A percentile compares a stretch with the other conserved stretches of the same genome.
These are phyloP conservation scores for Capronia americana DNA, from an alignment of 2,329 filamentous ascomycete genomes.

Conservation along the genomic window DNA sequence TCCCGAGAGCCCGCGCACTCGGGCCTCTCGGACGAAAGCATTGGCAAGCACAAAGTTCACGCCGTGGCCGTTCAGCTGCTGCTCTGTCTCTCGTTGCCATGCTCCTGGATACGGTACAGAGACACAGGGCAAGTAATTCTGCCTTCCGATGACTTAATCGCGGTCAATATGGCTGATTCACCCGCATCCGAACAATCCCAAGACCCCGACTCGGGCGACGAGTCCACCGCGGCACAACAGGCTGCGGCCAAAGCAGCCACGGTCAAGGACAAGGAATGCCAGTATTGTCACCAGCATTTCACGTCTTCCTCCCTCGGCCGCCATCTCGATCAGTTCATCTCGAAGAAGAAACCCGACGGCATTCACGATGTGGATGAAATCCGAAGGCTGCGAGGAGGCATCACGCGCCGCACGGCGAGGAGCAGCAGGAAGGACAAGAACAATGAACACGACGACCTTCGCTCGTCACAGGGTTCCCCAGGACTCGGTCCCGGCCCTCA, in stretches of 20 bases:
- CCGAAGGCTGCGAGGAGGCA: constrained; percentile 77
- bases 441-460: constrained; percentile 63
- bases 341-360: constrained; percentile 91
- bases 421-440: constrained; percentile 66
- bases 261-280: constrained; percentile 84
- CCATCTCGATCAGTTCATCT: constrained; percentile 92
- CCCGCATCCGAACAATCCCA: constrained; percentile 34
- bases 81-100: constrained; percentile 8
- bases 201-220: constrained; percentile 34
- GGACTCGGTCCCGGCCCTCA: constrained; percentile 17
- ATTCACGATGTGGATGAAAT: constrained; percentile 92
- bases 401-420: constrained; percentile 84
- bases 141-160: constrained; percentile 9
- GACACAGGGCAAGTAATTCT: background rate
- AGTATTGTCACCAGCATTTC: constrained; percentile 86
- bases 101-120: constrained; percentile 15
- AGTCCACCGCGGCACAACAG: constrained; percentile 22
- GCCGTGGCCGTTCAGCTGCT: constrained; percentile 8
- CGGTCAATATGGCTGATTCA: constrained; percentile 28
- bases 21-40: constrained; percentile 15
- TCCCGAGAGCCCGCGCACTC: constrained; percentile 20
- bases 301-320: constrained; percentile 92
- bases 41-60: constrained; percentile 11
- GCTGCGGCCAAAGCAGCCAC: constrained; percentile 46
- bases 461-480: constrained; percentile 42